Conservation (phyloP, 2,329 filamentous ascomycete species). For the Epichloe sp. region DNA sequence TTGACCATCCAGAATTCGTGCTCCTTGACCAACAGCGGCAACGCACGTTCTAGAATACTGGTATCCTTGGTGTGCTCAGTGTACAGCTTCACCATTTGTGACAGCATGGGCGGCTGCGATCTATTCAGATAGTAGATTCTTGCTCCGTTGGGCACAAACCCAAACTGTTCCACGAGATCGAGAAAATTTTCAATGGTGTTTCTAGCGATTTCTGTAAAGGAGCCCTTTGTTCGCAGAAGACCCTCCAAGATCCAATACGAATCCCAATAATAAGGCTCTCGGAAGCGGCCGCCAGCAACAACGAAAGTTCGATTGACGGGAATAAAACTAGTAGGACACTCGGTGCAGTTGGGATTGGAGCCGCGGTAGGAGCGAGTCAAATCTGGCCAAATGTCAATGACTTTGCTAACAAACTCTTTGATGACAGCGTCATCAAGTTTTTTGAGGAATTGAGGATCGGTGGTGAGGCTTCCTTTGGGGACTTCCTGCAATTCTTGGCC, state of each 20-base stretch:
- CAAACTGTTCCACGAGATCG: slow-evolving; percentile 49
- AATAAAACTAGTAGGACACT: slow-evolving; percentile 52
- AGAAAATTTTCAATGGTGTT: slow-evolving; percentile 61
- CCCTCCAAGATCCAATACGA: slow-evolving; percentile 57
- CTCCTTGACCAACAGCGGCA: slow-evolving; percentile 51
- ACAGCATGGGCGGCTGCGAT: slow-evolving; percentile 52
- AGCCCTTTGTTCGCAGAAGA: slow-evolving; percentile 49
- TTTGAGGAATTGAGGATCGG: slow-evolving; percentile 44
- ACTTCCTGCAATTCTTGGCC: slow-evolving; percentile 49
- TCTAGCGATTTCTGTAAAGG: slow-evolving; percentile 47
- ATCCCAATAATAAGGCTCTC: slow-evolving; percentile 61
- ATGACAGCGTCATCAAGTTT: slow-evolving; percentile 44
- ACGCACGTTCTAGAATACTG: slow-evolving; percentile 42
- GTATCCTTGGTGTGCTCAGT: slow-evolving; percentile 52
- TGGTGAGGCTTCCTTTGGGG: slow-evolving; percentile 34
- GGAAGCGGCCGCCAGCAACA: slow-evolving; percentile 58
- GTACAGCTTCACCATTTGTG: slow-evolving; percentile 53
- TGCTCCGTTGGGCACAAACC: slow-evolving; percentile 57
- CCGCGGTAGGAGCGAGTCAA: slow-evolving; percentile 47
- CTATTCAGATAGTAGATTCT: slow-evolving; percentile 55
- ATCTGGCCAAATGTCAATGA: slow-evolving; percentile 58
- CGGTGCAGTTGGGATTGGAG: slow-evolving; percentile 36
- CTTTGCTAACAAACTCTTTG: slow-evolving; percentile 46
- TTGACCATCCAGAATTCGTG: slow-evolving; percentile 51
- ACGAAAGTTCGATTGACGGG: slow-evolving; percentile 55